These are phyloP conservation scores for Ustilago sp. DNA, from an alignment of 1,284 basidiomycete species.

Conservation along the genomic window DNA sequence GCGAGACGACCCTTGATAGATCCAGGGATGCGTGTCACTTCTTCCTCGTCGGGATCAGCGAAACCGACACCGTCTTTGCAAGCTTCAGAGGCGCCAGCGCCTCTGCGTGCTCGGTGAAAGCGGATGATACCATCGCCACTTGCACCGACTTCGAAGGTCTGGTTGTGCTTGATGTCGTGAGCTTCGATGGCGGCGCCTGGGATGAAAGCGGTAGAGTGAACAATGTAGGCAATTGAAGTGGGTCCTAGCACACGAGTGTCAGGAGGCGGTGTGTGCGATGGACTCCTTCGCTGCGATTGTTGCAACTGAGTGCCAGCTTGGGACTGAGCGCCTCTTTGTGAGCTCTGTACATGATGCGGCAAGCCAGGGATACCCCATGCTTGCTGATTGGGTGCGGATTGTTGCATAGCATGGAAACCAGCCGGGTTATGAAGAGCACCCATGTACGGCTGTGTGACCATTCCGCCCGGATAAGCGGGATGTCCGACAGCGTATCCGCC, in stretches of 20 bases:
- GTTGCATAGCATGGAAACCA: conserved; percentile 33
- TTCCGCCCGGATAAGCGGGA: conserved; percentile 30
- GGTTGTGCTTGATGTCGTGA: conserved; percentile 77
- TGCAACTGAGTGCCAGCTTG: not conserved
- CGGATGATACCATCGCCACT: conserved; percentile 87
- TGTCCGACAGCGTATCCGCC: conserved; percentile 10
- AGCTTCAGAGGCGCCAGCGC: conserved; percentile 3
- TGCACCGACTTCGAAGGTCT: conserved; percentile 73
- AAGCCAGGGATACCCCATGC: conserved; percentile 23
- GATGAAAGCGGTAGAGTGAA: conserved; percentile 88
- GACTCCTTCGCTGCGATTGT: conserved; percentile 27
- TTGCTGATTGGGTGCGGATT: conserved; percentile 19
- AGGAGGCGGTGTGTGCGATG: conserved; percentile 39
- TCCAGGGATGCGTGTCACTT: conserved; percentile 44
- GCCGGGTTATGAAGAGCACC: conserved; percentile 41
- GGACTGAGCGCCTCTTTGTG: not conserved
- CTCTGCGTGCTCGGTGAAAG: conserved; percentile 75
- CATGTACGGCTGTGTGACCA: conserved; percentile 38
- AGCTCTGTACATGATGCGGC: conserved; percentile 18
- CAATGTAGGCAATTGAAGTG: conserved; percentile 84
- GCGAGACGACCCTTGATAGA: conserved; percentile 58
- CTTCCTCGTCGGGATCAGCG: conserved; percentile 31
- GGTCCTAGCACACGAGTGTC: conserved; percentile 74
- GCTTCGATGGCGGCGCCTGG: conserved; percentile 83
- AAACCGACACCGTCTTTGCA: conserved; percentile 8